Percentiles rank a stretch among this genome's conserved stretches.
These are phyloP conservation scores for Colletotrichum aenigma DNA, from an alignment of 2,329 filamentous ascomycete genomes.

Conservation along the genomic window DNA sequence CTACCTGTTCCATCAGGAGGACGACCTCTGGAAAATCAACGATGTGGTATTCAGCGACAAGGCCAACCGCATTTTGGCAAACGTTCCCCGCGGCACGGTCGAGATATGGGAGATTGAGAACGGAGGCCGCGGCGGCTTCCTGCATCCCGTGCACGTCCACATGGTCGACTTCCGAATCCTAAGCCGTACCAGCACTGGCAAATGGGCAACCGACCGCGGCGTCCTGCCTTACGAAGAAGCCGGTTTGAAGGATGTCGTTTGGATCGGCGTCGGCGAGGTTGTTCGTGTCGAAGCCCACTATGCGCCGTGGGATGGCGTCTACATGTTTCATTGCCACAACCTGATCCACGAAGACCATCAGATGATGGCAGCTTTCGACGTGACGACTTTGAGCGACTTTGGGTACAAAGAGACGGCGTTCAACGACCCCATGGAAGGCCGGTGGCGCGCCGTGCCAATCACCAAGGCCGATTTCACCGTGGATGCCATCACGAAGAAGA, in stretches of 20 bases:
- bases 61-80: slow-evolving; percentile 52
- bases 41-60: slow-evolving; percentile 50
- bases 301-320: slow-evolving; percentile 56
- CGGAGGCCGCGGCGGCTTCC: slow-evolving; percentile 46
- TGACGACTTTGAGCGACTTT: slow-evolving; percentile 37
- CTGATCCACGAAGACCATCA: slow-evolving; percentile 49
- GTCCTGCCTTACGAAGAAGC: slow-evolving; percentile 57
- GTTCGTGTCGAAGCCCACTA: slow-evolving; percentile 56
- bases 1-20: slow-evolving; percentile 49
- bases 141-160: slow-evolving; percentile 63
- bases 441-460: slow-evolving; percentile 29
- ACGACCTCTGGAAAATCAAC: slow-evolving; percentile 55
- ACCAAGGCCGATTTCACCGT: not conserved
- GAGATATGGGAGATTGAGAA: slow-evolving; percentile 57
- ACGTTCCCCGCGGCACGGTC: slow-evolving; percentile 47
- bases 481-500: not conserved
- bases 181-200: slow-evolving; percentile 37
- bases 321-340: slow-evolving; percentile 56
- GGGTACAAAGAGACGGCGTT: slow-evolving; percentile 43
- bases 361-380: slow-evolving; percentile 53
- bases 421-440: slow-evolving; percentile 40
- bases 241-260: slow-evolving; percentile 63
- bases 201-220: slow-evolving; percentile 34
- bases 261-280: slow-evolving; percentile 54
- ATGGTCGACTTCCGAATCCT: slow-evolving; percentile 62